These are phyloP conservation scores for Leccinum variicolor DNA, from an alignment of 768 basidiomycete genomes.

Conservation along the genomic window DNA sequence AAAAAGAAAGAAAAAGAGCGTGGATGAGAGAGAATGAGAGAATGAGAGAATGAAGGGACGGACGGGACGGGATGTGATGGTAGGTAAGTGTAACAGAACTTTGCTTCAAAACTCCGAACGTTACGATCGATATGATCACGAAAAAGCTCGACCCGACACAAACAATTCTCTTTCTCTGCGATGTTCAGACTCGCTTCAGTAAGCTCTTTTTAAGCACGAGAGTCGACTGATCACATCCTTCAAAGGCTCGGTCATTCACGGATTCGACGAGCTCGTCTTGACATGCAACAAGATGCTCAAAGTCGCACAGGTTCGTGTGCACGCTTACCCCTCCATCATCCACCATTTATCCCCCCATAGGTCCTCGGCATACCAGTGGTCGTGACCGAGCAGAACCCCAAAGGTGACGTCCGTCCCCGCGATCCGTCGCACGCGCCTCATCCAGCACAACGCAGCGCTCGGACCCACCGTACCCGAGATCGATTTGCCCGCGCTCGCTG, in stretches of 20 bases:
- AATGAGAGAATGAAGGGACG: neutral
- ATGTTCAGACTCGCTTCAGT: constrained; percentile 79
- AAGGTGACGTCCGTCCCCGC: constrained; percentile 42
- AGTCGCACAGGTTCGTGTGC: constrained; percentile 57
- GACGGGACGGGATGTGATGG: neutral
- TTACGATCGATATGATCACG: constrained; percentile 15
- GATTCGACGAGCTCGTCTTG: constrained; percentile 65
- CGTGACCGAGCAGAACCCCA: constrained; percentile 82
- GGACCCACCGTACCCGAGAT: constrained; percentile 67
- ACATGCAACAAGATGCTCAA: constrained; percentile 77
- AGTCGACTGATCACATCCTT: constrained; percentile 3
- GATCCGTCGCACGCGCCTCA: constrained; percentile 3
- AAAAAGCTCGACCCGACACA: constrained; percentile 32
- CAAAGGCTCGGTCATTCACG: constrained; percentile 54
- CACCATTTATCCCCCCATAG: constrained; percentile 29
- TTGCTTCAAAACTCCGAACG: constrained; percentile 24
- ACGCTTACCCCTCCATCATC: neutral
- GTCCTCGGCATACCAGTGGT: constrained; percentile 67
- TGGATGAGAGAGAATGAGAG: constrained; percentile 28
- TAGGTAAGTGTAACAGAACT: neutral
- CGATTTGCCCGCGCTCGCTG: constrained; percentile 48
- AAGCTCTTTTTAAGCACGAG: constrained; percentile 14
- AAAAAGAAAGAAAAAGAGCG: constrained; percentile 12
- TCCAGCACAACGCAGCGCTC: constrained; percentile 45
- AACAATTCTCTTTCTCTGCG: constrained; percentile 75